Evolutionary conservation across 306 rosid species (phyloP), one percentile per base, ranked within the genome.

Genomic region (Acacia acuminata): DNA sequence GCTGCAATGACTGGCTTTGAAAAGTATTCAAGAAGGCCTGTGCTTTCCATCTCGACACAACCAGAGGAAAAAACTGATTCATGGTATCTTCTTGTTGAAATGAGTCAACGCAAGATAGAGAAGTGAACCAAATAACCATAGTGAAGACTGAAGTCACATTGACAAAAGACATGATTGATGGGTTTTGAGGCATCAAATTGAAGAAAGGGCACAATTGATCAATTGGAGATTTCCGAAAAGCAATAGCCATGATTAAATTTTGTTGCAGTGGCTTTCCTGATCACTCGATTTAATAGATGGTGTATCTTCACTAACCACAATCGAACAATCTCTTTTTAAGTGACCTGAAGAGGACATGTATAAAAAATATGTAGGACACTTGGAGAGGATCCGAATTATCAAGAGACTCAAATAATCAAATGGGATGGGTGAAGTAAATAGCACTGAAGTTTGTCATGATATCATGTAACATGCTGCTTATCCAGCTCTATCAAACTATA

Each of bases 401-500:
- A 45, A 80, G 38, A 67, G 60, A 61, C 53, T 76, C 12, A 14
- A 43, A 45, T 36, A 45, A 44, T 78, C 56, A 3, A 42, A 61
- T 44, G 55, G 40, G 56, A 77, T 63, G 73, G 13, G n/a, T 67
- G 51, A 44, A 81, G 50, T 67, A 63, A 71, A 25, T 30, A 73
- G 66, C 75, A 47, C 40, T 36, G 36, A 47, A 30, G 71, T 42
- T 60, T 78, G 48, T 69, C 56, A 61, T 30, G 43, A 58, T 42
- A 34, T 80, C 84, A 76, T 75, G 55, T 42, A 40, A n/a, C 68
- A 61, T 11, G 34, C 19, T 66, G 53, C 48, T 67, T 45, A 24
- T 76, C 81, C 56, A 77, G 22, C 80, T 89, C 81, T 82, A 86
- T 82, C 32, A 74, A 71, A 83, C 92, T 89, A 73, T 56, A 79